These are phyloP conservation scores for Pestalotiopsis fici DNA, from an alignment of 2,329 filamentous ascomycete genomes.

Conservation along the genomic window DNA sequence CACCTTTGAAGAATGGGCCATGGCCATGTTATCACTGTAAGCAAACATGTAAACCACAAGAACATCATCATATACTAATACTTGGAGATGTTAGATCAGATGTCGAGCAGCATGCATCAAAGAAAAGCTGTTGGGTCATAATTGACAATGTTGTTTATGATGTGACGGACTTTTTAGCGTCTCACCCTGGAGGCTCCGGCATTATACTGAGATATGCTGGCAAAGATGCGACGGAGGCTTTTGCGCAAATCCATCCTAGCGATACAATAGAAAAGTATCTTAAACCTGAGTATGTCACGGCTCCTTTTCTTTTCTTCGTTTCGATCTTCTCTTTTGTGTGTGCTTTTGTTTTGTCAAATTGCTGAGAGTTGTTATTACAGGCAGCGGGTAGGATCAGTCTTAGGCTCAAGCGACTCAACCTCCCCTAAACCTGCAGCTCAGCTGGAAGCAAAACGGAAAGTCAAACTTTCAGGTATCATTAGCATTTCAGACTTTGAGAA, in stretches of 20 bases:
- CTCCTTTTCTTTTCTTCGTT: too few relatives aligned
- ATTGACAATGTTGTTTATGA: not conserved
- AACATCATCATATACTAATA: not conserved
- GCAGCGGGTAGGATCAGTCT: not conserved
- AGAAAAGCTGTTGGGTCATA: not conserved
- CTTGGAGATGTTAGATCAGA: not conserved
- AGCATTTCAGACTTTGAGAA: not conserved
- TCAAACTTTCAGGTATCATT: not conserved
- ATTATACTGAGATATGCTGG: not conserved
- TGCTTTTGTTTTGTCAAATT: not conserved
- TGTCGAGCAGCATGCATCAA: not conserved
- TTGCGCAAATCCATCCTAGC: not conserved
- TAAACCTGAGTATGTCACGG: not conserved
- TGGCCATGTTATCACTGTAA: not conserved
- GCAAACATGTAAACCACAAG: not conserved
- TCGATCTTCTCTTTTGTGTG: too few relatives aligned
- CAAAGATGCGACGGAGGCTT: not conserved
- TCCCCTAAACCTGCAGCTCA: not conserved
- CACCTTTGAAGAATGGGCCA: not conserved
- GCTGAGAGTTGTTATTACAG: not conserved
- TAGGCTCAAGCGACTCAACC: not conserved
- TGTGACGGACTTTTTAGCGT: not conserved
- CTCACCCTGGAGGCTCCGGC: not conserved
- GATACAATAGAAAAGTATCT: not conserved
- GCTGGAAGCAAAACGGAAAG: not conserved